Evolutionary conservation across 2,329 filamentous ascomycete genomes (phyloP).

Genomic region (Aspergillus amoenus): DNA sequence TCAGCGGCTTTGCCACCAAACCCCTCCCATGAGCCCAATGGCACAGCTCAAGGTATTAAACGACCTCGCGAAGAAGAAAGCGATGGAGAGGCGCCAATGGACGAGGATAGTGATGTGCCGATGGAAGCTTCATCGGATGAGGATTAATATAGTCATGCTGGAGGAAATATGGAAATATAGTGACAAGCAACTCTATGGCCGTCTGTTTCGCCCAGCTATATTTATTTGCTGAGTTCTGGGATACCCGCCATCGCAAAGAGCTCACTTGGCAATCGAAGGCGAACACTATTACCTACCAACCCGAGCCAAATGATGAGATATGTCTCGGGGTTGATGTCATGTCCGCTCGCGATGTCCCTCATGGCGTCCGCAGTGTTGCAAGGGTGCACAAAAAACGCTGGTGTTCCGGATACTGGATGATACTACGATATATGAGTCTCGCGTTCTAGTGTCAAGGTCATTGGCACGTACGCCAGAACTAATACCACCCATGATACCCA

Average conservation of each 20-base stretch:
- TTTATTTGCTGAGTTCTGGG: constrained; percentile 19
- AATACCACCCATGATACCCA: constrained; percentile 69
- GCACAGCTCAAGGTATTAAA: constrained; percentile 59
- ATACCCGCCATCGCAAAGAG: constrained; percentile 44
- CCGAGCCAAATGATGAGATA: constrained; percentile 90
- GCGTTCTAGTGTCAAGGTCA: constrained; percentile 22
- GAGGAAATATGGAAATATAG: constrained; percentile 7
- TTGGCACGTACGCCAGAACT: constrained; percentile 68
- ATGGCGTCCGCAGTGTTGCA: constrained; percentile 85
- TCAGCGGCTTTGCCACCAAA: constrained; percentile 49
- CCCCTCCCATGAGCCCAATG: constrained; percentile 44
- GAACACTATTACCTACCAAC: constrained; percentile 77
- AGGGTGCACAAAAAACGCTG: constrained; percentile 88
- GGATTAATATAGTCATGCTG: constrained; percentile 49
- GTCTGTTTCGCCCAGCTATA: constrained; percentile 17
- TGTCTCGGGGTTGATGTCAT: constrained; percentile 49
- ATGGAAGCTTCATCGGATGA: constrained; percentile 74
- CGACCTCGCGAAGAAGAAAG: constrained; percentile 66
- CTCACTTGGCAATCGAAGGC: constrained; percentile 72
- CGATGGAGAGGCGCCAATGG: constrained; percentile 56
- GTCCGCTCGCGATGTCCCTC: constrained; percentile 55
- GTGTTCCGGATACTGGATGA: constrained; percentile 76
- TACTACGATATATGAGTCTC: constrained; percentile 57
- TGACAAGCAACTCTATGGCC: constrained; percentile 6
- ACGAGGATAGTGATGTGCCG: constrained; percentile 68